Evolutionary conservation across 352 stramenopile genomes (phyloP).

Genomic region (Vaucheria bursata): DNA sequence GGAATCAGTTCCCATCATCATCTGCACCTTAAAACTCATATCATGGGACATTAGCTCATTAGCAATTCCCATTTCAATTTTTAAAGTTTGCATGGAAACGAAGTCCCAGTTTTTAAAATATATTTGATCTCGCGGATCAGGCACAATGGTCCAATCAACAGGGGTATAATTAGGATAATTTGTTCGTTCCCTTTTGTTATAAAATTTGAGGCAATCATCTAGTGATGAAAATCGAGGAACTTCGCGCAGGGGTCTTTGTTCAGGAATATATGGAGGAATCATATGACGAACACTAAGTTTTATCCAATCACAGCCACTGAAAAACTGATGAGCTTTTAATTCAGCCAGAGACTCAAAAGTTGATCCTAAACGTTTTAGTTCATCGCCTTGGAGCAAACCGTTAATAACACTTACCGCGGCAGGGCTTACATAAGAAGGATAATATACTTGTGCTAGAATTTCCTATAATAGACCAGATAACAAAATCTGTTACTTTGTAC

Average conservation of each 20-base stretch:
- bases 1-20: slow-evolving; percentile 18
- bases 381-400: slow-evolving; percentile 65
- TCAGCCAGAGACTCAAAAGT: slow-evolving; percentile 55
- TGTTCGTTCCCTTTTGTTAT: slow-evolving; percentile 2
- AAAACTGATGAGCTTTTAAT: slow-evolving; percentile 77
- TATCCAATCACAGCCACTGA: slow-evolving; percentile 56
- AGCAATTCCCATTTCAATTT: slow-evolving; percentile 72
- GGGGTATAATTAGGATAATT: neutral
- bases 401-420: slow-evolving; percentile 65
- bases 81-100: slow-evolving; percentile 75
- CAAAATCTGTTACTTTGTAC: too few relatives aligned
- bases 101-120: slow-evolving; percentile 76
- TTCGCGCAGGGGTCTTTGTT: slow-evolving; percentile 23
- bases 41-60: slow-evolving; percentile 75
- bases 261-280: slow-evolving; percentile 46
- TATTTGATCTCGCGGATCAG: slow-evolving; percentile 56
- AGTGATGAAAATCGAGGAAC: slow-evolving; percentile 36
- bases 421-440: slow-evolving; percentile 46
- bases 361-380: slow-evolving; percentile 63
- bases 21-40: slow-evolving; percentile 54
- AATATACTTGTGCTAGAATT: slow-evolving; percentile 48
- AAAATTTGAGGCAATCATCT: slow-evolving; percentile 39
- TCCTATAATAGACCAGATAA: too few relatives aligned
- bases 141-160: slow-evolving; percentile 37
- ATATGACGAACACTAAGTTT: slow-evolving; percentile 46